These are phyloP conservation scores for Zygosaccharomyces pseudobailii DNA, from an alignment of 1,139 yeast genomes.

Conservation along the genomic window DNA sequence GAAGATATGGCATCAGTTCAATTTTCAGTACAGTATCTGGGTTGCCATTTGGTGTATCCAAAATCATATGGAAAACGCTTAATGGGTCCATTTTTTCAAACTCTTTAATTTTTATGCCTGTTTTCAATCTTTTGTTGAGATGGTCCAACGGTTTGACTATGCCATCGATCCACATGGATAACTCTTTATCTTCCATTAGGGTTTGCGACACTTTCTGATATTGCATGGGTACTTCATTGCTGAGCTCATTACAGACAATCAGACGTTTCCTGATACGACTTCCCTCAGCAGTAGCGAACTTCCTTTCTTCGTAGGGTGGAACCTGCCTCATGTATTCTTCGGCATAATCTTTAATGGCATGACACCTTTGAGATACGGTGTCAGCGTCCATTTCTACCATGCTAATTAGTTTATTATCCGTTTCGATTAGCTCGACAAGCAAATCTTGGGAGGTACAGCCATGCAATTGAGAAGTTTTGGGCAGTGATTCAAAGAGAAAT, in stretches of 20 bases:
- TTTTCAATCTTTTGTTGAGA: conserved; percentile 15
- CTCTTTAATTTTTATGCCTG: conserved; percentile 16
- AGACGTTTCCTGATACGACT: conserved; percentile 27
- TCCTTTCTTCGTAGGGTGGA: conserved; percentile 3
- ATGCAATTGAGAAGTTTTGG: background rate
- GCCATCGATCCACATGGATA: conserved; percentile 25
- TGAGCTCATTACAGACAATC: conserved; percentile 20
- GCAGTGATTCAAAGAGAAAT: conserved; percentile 13
- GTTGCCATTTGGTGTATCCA: conserved; percentile 4
- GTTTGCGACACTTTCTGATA: conserved; percentile 22
- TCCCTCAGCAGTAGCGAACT: conserved; percentile 2
- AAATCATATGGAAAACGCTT: conserved; percentile 15
- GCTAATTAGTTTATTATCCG: conserved; percentile 19
- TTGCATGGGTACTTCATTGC: conserved; percentile 15
- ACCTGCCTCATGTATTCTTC: conserved; percentile 11
- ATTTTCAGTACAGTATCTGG: conserved; percentile 8
- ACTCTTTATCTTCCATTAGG: conserved; percentile 8
- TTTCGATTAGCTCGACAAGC: conserved; percentile 18
- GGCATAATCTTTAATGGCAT: conserved; percentile 15
- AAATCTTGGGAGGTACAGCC: conserved; percentile 7
- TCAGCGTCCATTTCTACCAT: conserved; percentile 24
- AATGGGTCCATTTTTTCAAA: conserved; percentile 17
- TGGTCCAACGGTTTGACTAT: conserved; percentile 26
- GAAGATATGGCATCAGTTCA: conserved; percentile 25
- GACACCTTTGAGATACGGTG: conserved; percentile 14